A percentile compares a stretch with the other conserved stretches of the same genome.
phyloP scores from a whole-genome alignment of 1,284 basidiomycete species.

The Rhodotorula sp. region DNA sequence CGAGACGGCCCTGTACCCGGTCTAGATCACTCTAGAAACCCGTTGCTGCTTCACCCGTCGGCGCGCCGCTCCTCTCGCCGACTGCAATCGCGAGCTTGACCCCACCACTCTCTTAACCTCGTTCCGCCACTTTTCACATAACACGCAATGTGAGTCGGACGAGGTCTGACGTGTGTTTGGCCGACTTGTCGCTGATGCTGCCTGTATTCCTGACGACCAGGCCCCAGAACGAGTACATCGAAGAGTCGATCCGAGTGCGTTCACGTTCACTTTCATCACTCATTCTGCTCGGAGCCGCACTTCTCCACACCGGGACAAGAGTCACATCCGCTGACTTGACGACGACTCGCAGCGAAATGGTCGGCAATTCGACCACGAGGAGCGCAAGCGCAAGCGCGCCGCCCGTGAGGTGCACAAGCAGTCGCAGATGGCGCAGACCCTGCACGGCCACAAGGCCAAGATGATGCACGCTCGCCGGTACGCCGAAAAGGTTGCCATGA shows the following conservation, averaged over 20 bases:
- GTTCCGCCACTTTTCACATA: neutral
- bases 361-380: slow-evolving; percentile 52
- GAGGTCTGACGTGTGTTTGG: too few species aligned
- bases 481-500: slow-evolving; percentile 96
- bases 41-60: neutral
- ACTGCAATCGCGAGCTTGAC: neutral
- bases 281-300: neutral
- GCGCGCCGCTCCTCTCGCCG: neutral
- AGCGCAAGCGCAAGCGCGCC: slow-evolving; percentile 74
- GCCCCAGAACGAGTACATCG: slow-evolving; percentile 67
- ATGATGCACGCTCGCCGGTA: slow-evolving; percentile 93
- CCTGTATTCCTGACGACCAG: slow-evolving; percentile 3
- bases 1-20: too few species aligned
- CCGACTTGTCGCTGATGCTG: too few species aligned
- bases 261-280: slow-evolving; percentile 47
- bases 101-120: neutral
- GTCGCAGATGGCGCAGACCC: slow-evolving; percentile 85
- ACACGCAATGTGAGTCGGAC: neutral
- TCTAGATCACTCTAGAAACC: too few species aligned
- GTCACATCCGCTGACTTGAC: neutral
- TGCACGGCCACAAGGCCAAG: slow-evolving; percentile 96
- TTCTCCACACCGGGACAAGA: neutral
- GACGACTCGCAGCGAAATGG: slow-evolving; percentile 55
- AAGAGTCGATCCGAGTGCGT: slow-evolving; percentile 66
- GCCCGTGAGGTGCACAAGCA: slow-evolving; percentile 86